These are phyloP conservation scores for Hemileccinum hortonii DNA, from an alignment of 1,284 basidiomycete species.

Conservation along the genomic window DNA sequence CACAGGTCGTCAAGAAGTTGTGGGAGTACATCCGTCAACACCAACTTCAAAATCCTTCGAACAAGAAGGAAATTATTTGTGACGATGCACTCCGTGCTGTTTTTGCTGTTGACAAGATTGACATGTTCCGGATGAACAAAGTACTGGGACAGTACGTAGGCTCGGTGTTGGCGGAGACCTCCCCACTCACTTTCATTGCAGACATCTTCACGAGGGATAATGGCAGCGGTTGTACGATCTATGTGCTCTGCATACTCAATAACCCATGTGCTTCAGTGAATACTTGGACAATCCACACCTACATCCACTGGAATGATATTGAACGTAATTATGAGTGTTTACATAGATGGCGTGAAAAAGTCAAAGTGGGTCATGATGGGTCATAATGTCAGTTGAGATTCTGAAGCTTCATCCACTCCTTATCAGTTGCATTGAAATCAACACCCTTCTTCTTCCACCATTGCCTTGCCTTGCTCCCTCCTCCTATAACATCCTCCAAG, in stretches of 20 bases:
- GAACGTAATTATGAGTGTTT: not conserved
- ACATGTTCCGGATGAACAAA: constrained; percentile 90
- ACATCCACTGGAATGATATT: constrained; percentile 1
- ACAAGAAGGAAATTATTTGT: constrained; percentile 81
- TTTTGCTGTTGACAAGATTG: constrained; percentile 74
- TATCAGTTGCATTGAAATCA: constrained; percentile 75
- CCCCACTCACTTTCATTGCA: constrained; percentile 10
- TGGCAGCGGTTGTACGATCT: constrained; percentile 1
- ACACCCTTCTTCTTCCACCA: constrained; percentile 80
- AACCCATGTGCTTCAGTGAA: not conserved
- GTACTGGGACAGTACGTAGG: constrained; percentile 67
- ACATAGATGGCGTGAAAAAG: not conserved
- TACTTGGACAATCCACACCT: constrained; percentile 10
- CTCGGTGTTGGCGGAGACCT: not conserved
- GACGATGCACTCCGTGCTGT: constrained; percentile 67
- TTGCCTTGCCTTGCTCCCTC: constrained; percentile 62
- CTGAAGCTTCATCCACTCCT: constrained; percentile 80
- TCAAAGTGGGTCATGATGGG: not conserved
- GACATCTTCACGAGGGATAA: constrained; percentile 35
- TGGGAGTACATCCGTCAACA: constrained; percentile 84
- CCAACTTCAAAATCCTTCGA: constrained; percentile 75
- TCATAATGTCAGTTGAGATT: constrained; percentile 58
- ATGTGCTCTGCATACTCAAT: constrained; percentile 1
- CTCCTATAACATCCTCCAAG: constrained; percentile 77
- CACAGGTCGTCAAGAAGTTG: constrained; percentile 84